Evolutionary conservation across 2,329 filamentous ascomycete genomes (phyloP).

Genomic region (Exophiala aquamarina): DNA sequence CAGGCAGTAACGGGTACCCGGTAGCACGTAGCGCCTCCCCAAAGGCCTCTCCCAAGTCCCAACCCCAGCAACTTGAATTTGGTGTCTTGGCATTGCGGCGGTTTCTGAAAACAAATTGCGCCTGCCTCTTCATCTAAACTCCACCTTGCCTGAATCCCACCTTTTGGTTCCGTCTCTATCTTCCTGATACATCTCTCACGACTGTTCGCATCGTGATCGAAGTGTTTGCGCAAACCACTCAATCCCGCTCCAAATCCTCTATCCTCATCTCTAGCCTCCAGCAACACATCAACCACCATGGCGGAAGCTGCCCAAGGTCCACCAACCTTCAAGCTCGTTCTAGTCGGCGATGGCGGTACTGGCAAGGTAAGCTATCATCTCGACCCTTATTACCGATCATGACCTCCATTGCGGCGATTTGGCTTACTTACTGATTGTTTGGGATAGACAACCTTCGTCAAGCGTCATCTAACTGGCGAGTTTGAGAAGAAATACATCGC

Average conservation of each 20-base stretch:
- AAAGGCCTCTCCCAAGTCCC: no score
- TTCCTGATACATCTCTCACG: not conserved
- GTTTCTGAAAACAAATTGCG: slow-evolving; percentile 18
- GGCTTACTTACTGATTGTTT: slow-evolving; percentile 9
- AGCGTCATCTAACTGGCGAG: slow-evolving; percentile 99
- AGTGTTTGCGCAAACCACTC: slow-evolving; percentile 33
- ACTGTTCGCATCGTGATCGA: slow-evolving; percentile 4
- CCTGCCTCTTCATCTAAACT: slow-evolving; percentile 10
- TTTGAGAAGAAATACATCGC: slow-evolving; percentile 99
- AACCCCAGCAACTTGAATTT: slow-evolving; percentile 8
- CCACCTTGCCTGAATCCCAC: slow-evolving; percentile 10
- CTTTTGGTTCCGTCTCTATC: slow-evolving; percentile 8
- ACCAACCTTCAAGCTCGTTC: slow-evolving; percentile 99
- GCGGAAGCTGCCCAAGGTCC: slow-evolving; percentile 53
- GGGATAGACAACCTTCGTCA: slow-evolving; percentile 95
- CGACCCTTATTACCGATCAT: not conserved
- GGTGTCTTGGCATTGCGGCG: slow-evolving; percentile 9
- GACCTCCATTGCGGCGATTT: not conserved
- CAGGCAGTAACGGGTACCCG: no score
- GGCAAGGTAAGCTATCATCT: slow-evolving; percentile 80
- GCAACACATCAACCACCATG: slow-evolving; percentile 52
- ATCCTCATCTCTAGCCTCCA: slow-evolving; percentile 27
- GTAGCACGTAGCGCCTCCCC: no score
- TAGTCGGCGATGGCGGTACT: slow-evolving; percentile 98
- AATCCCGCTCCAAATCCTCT: slow-evolving; percentile 21